Evolutionary conservation across 495 filamentous ascomycete species (phyloP).

Genomic region (Podospora didyma): DNA sequence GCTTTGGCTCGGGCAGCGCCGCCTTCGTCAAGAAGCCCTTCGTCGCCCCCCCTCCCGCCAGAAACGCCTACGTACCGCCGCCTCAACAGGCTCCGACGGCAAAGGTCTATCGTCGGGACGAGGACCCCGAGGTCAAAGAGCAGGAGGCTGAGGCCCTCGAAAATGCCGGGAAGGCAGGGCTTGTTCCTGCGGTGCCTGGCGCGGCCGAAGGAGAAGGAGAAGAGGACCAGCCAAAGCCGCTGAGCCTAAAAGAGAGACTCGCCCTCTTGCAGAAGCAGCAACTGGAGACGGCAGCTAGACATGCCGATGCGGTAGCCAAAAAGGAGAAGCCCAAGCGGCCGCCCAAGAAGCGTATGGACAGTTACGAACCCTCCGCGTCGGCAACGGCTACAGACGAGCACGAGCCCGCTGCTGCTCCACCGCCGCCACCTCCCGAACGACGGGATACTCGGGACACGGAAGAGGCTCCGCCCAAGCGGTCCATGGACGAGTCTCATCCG

Average conservation of each 20-base stretch:
- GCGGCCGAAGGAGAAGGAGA: slow-evolving; percentile 41
- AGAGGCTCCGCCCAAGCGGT: slow-evolving; percentile 52
- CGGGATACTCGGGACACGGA: slow-evolving; percentile 45
- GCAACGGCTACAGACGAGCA: slow-evolving; percentile 28
- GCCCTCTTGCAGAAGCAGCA: slow-evolving; percentile 93
- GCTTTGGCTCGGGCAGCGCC: slow-evolving; percentile 51
- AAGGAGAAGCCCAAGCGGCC: slow-evolving; percentile 86
- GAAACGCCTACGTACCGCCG: slow-evolving; percentile 83
- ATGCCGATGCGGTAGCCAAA: slow-evolving; percentile 73
- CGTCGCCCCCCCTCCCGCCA: slow-evolving; percentile 89
- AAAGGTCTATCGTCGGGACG: slow-evolving; percentile 81
- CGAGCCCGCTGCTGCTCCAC: slow-evolving; percentile 30
- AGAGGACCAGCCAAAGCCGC: slow-evolving; percentile 81
- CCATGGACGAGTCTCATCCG: slow-evolving; percentile 52
- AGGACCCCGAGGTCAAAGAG: slow-evolving; percentile 78
- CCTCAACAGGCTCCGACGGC: slow-evolving; percentile 58
- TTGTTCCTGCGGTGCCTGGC: slow-evolving; percentile 38
- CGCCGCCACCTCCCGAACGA: slow-evolving; percentile 36
- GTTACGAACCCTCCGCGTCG: slow-evolving; percentile 25
- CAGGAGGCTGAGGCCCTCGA: slow-evolving; percentile 55
- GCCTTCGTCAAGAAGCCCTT: slow-evolving; percentile 98
- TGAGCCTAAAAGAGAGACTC: slow-evolving; percentile 90
- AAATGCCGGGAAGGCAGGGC: slow-evolving; percentile 55
- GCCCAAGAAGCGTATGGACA: slow-evolving; percentile 73
- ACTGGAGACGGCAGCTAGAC: slow-evolving; percentile 74